Conservation (phyloP, 805 yeast genomes). For the Teunomyces aglyptinius region DNA sequence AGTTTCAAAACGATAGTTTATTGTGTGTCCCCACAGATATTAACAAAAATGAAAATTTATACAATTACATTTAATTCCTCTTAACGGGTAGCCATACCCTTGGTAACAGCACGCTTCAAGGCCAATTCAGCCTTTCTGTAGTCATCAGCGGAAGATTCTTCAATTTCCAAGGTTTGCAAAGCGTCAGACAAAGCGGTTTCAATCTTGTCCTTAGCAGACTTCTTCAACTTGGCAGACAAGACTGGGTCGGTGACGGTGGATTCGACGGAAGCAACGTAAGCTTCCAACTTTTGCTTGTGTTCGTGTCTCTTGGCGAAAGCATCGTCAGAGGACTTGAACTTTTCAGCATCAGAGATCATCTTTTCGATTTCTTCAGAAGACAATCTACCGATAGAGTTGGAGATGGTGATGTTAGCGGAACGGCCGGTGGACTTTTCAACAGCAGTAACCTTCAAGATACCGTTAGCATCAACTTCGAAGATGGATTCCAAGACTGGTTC, state of each 20-base stretch:
- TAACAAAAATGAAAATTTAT: constrained; percentile 9
- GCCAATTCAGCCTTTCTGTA: constrained; percentile 98
- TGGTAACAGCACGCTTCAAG: constrained; percentile 98
- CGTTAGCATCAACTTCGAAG: constrained; percentile 51
- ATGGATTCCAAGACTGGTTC: constrained; percentile 50
- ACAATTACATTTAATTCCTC: constrained; percentile 15
- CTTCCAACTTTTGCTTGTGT: constrained; percentile 98
- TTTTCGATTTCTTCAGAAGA: constrained; percentile 49
- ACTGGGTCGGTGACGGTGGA: constrained; percentile 97
- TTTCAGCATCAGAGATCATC: constrained; percentile 49
- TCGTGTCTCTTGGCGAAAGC: constrained; percentile 99
- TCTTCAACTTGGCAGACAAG: constrained; percentile 95
- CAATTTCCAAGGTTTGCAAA: constrained; percentile 94
- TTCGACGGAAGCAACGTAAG: constrained; percentile 89
- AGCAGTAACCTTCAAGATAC: constrained; percentile 51
- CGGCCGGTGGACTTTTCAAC: constrained; percentile 50
- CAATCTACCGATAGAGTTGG: constrained; percentile 51
- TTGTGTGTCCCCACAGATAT: constrained; percentile 8
- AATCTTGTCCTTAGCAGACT: constrained; percentile 94
- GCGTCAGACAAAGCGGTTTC: constrained; percentile 98
- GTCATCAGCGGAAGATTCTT: constrained; percentile 95
- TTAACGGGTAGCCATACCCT: constrained; percentile 98
- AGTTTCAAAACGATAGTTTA: constrained; percentile 7
- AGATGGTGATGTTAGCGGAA: constrained; percentile 50
- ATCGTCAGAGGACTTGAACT: constrained; percentile 94